These are phyloP conservation scores for Moringa oleifera DNA, from an alignment of 345 rosid genomes.

Conservation along the genomic window DNA sequence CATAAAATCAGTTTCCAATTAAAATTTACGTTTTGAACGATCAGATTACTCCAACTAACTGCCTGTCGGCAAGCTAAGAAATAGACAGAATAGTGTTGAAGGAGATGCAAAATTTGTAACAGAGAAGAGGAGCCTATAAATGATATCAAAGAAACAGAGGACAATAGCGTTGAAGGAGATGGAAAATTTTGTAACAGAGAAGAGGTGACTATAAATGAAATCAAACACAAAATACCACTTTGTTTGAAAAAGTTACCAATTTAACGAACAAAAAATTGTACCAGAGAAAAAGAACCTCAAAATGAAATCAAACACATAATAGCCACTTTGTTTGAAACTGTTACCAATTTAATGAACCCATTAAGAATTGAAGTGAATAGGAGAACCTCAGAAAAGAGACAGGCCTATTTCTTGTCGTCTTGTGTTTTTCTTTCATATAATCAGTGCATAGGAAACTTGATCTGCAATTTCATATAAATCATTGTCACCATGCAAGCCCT, in stretches of 20 bases:
- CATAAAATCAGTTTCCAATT: background rate
- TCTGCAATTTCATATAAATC: slow-evolving; percentile 11
- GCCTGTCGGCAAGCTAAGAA: background rate
- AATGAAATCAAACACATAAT: too few relatives aligned
- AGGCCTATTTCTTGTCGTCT: slow-evolving; percentile 7
- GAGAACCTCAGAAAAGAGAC: slow-evolving; percentile 14
- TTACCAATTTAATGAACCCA: background rate
- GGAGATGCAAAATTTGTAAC: background rate
- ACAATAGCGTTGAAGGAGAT: too few relatives aligned
- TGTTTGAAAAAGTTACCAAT: too few relatives aligned
- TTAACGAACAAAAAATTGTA: too few relatives aligned
- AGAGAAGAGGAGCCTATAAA: background rate
- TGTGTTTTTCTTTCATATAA: slow-evolving; percentile 12
- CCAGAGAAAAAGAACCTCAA: too few relatives aligned
- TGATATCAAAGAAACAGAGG: too few relatives aligned
- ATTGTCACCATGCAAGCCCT: slow-evolving; percentile 8
- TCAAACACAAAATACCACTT: too few relatives aligned
- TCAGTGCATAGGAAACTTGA: slow-evolving; percentile 10
- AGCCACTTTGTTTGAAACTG: slow-evolving; percentile 3
- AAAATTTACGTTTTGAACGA: background rate
- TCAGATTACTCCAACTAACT: background rate
- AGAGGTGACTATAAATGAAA: too few relatives aligned
- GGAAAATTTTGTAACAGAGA: too few relatives aligned
- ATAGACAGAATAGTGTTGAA: background rate
- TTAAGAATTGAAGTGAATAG: slow-evolving; percentile 9